A percentile compares a stretch with the other conserved stretches of the same genome.
phyloP scores from a whole-genome alignment of 2,329 filamentous ascomycete genomes.

The Venturia nashicola region DNA sequence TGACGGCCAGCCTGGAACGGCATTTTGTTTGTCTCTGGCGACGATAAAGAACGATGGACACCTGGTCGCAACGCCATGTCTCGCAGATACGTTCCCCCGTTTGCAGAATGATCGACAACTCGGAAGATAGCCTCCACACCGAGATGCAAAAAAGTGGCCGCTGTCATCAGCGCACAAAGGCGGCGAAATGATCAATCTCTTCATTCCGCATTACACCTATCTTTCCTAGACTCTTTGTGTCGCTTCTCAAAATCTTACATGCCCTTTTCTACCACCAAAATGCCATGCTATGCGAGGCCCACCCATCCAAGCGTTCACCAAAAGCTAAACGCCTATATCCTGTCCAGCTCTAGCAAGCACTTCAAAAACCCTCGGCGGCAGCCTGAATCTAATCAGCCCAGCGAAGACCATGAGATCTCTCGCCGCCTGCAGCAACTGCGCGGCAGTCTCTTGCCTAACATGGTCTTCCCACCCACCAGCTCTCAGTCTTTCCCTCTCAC shows the following conservation, averaged over 20 bases:
- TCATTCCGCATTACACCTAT: neutral
- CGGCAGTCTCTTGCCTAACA: slow-evolving; percentile 46
- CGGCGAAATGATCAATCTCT: neutral
- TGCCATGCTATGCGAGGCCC: neutral
- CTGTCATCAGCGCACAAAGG: neutral
- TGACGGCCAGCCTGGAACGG: too few relatives aligned
- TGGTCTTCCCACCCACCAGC: slow-evolving; percentile 61
- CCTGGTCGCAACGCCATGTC: too few relatives aligned
- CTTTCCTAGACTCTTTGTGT: neutral
- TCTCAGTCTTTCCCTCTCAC: slow-evolving; percentile 60
- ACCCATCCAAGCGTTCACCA: neutral
- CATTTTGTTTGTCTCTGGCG: too few relatives aligned
- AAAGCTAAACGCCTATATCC: slow-evolving; percentile 28
- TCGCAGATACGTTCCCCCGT: too few relatives aligned
- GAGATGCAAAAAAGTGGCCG: too few relatives aligned
- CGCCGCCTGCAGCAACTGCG: slow-evolving; percentile 65
- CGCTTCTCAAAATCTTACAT: neutral
- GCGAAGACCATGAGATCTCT: slow-evolving; percentile 90
- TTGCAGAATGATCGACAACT: too few relatives aligned
- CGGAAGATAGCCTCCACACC: too few relatives aligned
- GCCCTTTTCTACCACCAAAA: neutral
- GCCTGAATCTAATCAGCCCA: slow-evolving; percentile 79
- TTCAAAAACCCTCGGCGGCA: slow-evolving; percentile 80
- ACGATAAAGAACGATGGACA: too few relatives aligned
- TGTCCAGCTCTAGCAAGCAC: slow-evolving; percentile 71